Evolutionary conservation across 2,329 filamentous ascomycete species (phyloP).

Genomic region (Exophiala sp.): DNA sequence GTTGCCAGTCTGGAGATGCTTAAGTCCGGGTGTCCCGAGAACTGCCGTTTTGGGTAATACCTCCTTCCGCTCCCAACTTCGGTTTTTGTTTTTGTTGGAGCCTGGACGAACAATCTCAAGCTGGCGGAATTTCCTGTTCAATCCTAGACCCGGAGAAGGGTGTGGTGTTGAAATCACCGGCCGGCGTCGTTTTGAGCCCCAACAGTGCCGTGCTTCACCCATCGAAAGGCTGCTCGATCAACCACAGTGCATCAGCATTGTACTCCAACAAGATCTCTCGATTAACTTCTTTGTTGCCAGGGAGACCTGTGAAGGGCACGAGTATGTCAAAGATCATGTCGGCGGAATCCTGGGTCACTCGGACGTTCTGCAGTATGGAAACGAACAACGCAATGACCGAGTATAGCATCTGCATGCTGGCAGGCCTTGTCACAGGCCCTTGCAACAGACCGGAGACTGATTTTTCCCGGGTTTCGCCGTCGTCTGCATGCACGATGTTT

Average conservation of each 20-base stretch:
- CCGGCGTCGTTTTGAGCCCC: background rate
- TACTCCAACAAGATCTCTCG: constrained; percentile 15
- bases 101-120: background rate
- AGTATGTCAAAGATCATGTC: constrained; percentile 42
- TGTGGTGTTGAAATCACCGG: no score
- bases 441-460: background rate
- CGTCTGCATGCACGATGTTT: background rate
- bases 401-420: constrained; percentile 14
- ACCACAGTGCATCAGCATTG: constrained; percentile 28
- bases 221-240: constrained; percentile 4
- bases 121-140: no score
- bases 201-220: background rate
- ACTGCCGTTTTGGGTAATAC: background rate
- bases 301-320: constrained; percentile 8
- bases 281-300: constrained; percentile 4
- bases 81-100: background rate
- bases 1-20: background rate
- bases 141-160: no score
- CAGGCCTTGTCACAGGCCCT: constrained; percentile 1
- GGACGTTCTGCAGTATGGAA: constrained; percentile 38
- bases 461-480: background rate
- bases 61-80: no score
- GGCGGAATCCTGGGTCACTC: constrained; percentile 37
- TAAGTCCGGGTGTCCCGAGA: background rate
- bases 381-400: constrained; percentile 34